These are phyloP conservation scores for Microthlaspi erraticum DNA, from an alignment of 345 rosid species.

Conservation along the genomic window DNA sequence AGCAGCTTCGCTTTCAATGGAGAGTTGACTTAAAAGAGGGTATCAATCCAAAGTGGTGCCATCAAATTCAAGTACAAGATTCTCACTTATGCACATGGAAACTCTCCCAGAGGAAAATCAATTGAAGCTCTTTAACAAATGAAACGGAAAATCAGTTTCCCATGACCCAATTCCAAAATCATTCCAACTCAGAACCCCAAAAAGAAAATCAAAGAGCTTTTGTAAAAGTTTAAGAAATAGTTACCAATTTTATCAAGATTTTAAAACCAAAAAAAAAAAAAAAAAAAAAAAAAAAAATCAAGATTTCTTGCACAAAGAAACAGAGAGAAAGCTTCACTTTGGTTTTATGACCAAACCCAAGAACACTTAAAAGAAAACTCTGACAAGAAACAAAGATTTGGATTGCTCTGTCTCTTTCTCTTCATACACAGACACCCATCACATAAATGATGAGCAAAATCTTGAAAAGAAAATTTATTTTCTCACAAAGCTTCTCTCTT, in stretches of 20 bases:
- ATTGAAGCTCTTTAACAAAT: too few species aligned
- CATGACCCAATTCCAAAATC: constrained; percentile 5
- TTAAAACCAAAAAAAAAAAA: too few species aligned
- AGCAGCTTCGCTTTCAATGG: constrained; percentile 18
- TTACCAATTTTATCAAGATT: constrained; percentile 48
- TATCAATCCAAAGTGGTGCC: constrained; percentile 34
- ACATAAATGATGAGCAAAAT: not conserved
- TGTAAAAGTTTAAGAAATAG: constrained; percentile 29
- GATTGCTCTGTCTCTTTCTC: not conserved
- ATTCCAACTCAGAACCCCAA: constrained; percentile 16
- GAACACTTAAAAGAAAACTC: constrained; percentile 18
- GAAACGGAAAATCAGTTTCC: not conserved
- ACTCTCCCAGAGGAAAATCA: not conserved
- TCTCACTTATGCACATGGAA: constrained; percentile 17
- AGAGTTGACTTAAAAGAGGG: constrained; percentile 39
- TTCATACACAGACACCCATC: not conserved
- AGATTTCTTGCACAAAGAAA: constrained; percentile 32
- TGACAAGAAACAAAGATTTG: constrained; percentile 1
- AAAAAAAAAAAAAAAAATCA: too few species aligned
- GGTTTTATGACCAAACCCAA: constrained; percentile 35
- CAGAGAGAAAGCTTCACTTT: constrained; percentile 29
- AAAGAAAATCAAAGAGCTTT: not conserved
- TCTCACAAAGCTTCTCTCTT: constrained; percentile 30
- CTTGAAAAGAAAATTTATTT: not conserved
- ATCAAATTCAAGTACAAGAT: constrained; percentile 30